A percentile compares a stretch with the other conserved stretches of the same genome.
These are phyloP conservation scores for Streptanthus diversifolius DNA, from an alignment of 345 rosid genomes.

Conservation along the genomic window DNA sequence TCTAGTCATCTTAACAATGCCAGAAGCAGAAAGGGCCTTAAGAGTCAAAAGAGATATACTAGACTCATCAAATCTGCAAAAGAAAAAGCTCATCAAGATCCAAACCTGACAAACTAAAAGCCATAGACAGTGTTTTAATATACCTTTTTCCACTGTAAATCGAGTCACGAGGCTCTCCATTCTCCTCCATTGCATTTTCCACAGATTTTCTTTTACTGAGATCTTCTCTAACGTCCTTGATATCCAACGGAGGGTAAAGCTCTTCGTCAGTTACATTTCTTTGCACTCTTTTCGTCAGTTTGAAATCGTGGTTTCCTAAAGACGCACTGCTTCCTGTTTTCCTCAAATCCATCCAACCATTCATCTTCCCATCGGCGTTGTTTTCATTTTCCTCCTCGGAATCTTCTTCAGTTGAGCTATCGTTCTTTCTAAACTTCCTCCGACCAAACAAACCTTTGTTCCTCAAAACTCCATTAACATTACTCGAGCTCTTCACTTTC, in stretches of 20 bases:
- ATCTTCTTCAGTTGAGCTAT: slow-evolving; percentile 65
- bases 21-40: slow-evolving; percentile 73
- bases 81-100: slow-evolving; percentile 12
- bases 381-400: slow-evolving; percentile 37
- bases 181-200: slow-evolving; percentile 33
- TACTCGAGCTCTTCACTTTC: slow-evolving; percentile 28
- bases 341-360: slow-evolving; percentile 46
- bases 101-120: not conserved
- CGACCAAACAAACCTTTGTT: slow-evolving; percentile 24
- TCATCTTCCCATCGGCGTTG: slow-evolving; percentile 24
- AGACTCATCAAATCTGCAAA: slow-evolving; percentile 74
- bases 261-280: slow-evolving; percentile 51
- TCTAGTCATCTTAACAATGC: slow-evolving; percentile 78
- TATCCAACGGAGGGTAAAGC: slow-evolving; percentile 50
- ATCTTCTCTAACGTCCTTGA: slow-evolving; percentile 58
- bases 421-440: slow-evolving; percentile 47
- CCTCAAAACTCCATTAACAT: slow-evolving; percentile 22
- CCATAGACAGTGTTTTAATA: not conserved
- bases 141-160: slow-evolving; percentile 66
- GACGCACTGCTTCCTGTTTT: slow-evolving; percentile 69
- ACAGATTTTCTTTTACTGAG: slow-evolving; percentile 44
- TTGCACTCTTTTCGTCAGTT: slow-evolving; percentile 60
- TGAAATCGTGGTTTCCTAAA: slow-evolving; percentile 68
- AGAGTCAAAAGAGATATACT: slow-evolving; percentile 74
- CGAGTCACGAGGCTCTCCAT: slow-evolving; percentile 38